Evolutionary conservation across 257 asterid genomes (phyloP).

Genomic region (Fraxinus pennsylvanica): DNA sequence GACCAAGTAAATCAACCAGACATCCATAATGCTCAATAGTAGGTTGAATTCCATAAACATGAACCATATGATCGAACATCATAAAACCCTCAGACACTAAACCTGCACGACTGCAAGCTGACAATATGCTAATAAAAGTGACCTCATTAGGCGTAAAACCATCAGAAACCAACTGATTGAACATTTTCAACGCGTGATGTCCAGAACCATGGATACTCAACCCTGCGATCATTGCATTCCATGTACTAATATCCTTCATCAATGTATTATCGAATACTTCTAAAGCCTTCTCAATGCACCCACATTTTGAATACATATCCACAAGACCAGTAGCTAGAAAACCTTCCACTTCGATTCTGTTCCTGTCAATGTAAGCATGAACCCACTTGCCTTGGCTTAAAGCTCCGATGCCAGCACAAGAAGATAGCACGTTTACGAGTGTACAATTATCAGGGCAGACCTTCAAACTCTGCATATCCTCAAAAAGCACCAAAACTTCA

Average conservation of each 20-base stretch:
- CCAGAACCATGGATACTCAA: constrained; percentile 43
- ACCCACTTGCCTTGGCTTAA: constrained; percentile 42
- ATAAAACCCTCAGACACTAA: constrained; percentile 33
- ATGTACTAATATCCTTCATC: constrained; percentile 39
- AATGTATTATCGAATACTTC: constrained; percentile 31
- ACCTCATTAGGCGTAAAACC: constrained; percentile 37
- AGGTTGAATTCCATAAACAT: constrained; percentile 35
- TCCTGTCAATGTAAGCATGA: constrained; percentile 30
- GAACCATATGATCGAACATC: constrained; percentile 35
- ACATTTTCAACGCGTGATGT: constrained; percentile 32
- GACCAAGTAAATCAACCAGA: constrained; percentile 45
- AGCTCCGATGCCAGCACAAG: constrained; percentile 42
- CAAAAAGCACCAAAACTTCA: constrained; percentile 34
- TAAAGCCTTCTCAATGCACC: constrained; percentile 36
- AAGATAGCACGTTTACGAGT: constrained; percentile 40
- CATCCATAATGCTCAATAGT: constrained; percentile 43
- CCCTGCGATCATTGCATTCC: constrained; percentile 47
- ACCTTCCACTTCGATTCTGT: constrained; percentile 28
- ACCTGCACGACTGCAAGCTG: constrained; percentile 48
- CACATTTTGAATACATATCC: constrained; percentile 50
- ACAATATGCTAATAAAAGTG: constrained; percentile 39
- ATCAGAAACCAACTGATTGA: constrained; percentile 31
- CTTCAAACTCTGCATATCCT: constrained; percentile 30
- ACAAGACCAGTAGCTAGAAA: constrained; percentile 45
- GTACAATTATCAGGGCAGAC: constrained; percentile 40